Percentiles rank a stretch among this genome's conserved stretches.
These are phyloP conservation scores for Lanzia echinophila DNA, from an alignment of 2,329 filamentous ascomycete genomes.

Conservation along the genomic window DNA sequence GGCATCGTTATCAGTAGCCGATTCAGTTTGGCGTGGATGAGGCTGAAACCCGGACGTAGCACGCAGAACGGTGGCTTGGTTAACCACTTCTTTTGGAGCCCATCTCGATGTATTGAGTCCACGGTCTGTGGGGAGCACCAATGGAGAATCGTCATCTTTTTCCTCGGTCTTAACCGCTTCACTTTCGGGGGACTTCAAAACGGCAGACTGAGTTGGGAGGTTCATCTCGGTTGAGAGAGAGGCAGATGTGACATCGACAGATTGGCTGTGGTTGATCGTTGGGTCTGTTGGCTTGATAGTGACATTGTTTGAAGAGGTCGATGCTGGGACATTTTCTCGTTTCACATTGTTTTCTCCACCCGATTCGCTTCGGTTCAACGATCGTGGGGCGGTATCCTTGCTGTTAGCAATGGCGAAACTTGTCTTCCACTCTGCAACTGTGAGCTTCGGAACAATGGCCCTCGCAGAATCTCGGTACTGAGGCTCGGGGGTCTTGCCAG, in stretches of 20 bases:
- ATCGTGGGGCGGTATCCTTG: not conserved
- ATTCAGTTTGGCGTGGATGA: not conserved
- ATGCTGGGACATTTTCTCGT: too few relatives aligned
- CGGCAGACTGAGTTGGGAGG: too few relatives aligned
- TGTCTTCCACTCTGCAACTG: not conserved
- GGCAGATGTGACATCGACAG: not conserved
- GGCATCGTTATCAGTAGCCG: not conserved
- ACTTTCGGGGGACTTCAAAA: not conserved
- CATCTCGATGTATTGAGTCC: not conserved
- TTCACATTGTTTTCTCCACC: too few relatives aligned
- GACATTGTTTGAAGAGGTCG: too few relatives aligned
- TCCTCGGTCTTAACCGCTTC: not conserved
- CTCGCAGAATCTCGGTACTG: not conserved
- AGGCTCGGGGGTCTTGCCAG: not conserved
- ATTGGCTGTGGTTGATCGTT: too few relatives aligned
- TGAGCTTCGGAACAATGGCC: not conserved
- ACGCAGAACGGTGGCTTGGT: not conserved
- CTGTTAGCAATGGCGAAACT: not conserved
- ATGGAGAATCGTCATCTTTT: not conserved
- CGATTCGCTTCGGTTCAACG: too few relatives aligned
- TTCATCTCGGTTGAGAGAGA: too few relatives aligned
- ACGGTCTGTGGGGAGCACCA: not conserved
- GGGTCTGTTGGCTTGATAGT: too few relatives aligned
- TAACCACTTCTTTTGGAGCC: not conserved
- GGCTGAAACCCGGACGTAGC: not conserved